Conservation (phyloP, 2,329 filamentous ascomycete species). For the Fusarium bulbicola region DNA sequence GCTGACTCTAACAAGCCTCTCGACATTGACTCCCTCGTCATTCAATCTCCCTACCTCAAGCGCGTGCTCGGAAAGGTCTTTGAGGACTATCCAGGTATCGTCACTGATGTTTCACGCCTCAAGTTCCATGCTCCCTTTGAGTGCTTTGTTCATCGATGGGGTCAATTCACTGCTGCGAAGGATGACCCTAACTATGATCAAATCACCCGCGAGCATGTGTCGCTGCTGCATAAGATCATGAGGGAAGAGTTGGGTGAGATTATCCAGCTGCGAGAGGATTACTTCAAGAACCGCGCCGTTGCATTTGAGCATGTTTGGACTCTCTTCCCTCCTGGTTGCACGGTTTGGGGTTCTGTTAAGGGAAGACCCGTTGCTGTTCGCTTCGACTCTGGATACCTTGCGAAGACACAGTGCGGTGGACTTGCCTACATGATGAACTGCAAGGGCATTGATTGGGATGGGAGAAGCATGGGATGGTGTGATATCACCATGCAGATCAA, state of each 20-base stretch:
- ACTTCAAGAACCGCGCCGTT: slow-evolving; percentile 62
- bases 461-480: slow-evolving; percentile 56
- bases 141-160: slow-evolving; percentile 74
- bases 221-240: slow-evolving; percentile 58
- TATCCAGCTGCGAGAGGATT: slow-evolving; percentile 61
- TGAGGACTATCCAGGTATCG: slow-evolving; percentile 67
- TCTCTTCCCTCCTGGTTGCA: slow-evolving; percentile 59
- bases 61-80: slow-evolving; percentile 64
- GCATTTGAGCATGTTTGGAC: slow-evolving; percentile 63
- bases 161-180: slow-evolving; percentile 53
- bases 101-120: slow-evolving; percentile 66
- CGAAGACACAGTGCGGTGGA: slow-evolving; percentile 50
- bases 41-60: slow-evolving; percentile 71
- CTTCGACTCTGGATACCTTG: slow-evolving; percentile 51
- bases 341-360: slow-evolving; percentile 51
- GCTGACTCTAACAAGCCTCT: slow-evolving; percentile 68
- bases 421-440: slow-evolving; percentile 51
- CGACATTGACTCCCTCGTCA: slow-evolving; percentile 67
- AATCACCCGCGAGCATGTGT: slow-evolving; percentile 55
- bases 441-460: slow-evolving; percentile 59
- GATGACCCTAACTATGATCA: slow-evolving; percentile 53
- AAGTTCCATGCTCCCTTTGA: slow-evolving; percentile 69
- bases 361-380: slow-evolving; percentile 52
- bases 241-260: slow-evolving; percentile 60
- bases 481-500: slow-evolving; percentile 48